phyloP scores from a whole-genome alignment of 208 protist species.

The Wallacemonas sp. region DNA sequence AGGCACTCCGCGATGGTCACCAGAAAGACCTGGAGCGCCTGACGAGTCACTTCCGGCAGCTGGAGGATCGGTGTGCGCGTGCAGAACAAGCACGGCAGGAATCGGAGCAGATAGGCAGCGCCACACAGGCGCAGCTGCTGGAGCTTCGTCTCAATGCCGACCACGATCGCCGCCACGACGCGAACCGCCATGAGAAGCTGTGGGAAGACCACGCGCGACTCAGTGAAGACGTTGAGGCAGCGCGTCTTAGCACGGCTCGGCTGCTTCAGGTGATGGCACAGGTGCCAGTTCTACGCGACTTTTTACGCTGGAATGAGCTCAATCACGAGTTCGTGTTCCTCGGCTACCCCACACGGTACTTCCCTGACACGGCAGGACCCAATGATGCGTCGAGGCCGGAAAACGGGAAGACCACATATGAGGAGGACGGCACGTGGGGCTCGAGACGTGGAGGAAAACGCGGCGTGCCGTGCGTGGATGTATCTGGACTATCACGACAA shows the following conservation, averaged over 20 bases:
- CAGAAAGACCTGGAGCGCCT: slow-evolving; percentile 26
- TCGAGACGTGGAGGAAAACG: slow-evolving; percentile 1
- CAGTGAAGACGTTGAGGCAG: slow-evolving; percentile 53
- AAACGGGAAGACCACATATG: not conserved
- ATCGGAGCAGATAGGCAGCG: not conserved
- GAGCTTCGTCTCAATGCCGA: not conserved
- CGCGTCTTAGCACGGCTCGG: slow-evolving; percentile 69
- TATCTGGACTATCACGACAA: not conserved
- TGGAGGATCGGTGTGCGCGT: slow-evolving; percentile 17
- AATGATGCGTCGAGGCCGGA: too few relatives aligned
- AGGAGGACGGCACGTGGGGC: not conserved
- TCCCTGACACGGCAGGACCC: not conserved
- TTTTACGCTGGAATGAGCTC: slow-evolving; percentile 57
- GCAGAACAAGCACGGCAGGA: slow-evolving; percentile 2
- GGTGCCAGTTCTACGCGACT: slow-evolving; percentile 66
- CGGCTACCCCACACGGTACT: slow-evolving; percentile 61
- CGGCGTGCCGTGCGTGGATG: too few relatives aligned
- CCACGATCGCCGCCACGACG: slow-evolving; percentile 1
- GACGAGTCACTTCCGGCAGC: slow-evolving; percentile 21
- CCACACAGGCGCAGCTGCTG: slow-evolving; percentile 14
- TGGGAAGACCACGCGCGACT: slow-evolving; percentile 32
- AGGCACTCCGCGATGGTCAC: slow-evolving; percentile 6
- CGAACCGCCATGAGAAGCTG: slow-evolving; percentile 15
- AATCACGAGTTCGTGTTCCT: slow-evolving; percentile 68
- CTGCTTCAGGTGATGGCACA: slow-evolving; percentile 71